Evolutionary conservation across 257 asterid genomes (phyloP), one percentile per base, ranked within the genome.

Genomic region (Solanum rostratum): DNA sequence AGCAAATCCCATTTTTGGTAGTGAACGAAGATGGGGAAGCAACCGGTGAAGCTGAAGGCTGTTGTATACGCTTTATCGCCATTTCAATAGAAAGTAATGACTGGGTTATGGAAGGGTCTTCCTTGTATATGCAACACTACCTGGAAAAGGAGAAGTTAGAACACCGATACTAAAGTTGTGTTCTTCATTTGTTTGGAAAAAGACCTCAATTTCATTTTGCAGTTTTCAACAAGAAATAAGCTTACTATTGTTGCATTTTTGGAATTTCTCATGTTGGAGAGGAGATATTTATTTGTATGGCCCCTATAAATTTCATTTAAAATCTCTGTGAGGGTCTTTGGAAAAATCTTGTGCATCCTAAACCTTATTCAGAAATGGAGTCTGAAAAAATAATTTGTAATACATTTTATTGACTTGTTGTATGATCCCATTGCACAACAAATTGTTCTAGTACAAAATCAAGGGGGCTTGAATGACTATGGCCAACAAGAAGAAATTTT

Each of bases 21-120:
- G n/a, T 27, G 70, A 63, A 63, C 4, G 71, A 29, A 65, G 1
- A 68, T 68, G 98, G 99, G 98, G 85, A 96, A 96, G 86, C 95
- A 92, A 76, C 98, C 97, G 62, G 98, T 94, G 90, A 90, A 86
- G 87, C 52, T 96, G 98, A 94, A 92, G 98, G 94, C 90, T 71
- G 99, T 96, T 82, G 88, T 91, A 2, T 96, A 96, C 92, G 97
- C 98, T 4, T 60, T 96, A 10, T 96, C 99, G 1, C 99, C 99
- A 5, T 96, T 90, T 84, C 98, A 94, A 88, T 98, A 94, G 92
- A 92, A 96, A 90, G 92, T 94, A 76, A 94, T 96, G 98, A 89
- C 97, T 0, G 99, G 99, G 18, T 93, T 96, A 76, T 94, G 95
- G 98, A 96, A 94, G 84, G 98, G 92, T 88, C 84, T 96, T 3